Evolutionary conservation across 106 monocot species (phyloP).

Genomic region (Allium sativum): DNA sequence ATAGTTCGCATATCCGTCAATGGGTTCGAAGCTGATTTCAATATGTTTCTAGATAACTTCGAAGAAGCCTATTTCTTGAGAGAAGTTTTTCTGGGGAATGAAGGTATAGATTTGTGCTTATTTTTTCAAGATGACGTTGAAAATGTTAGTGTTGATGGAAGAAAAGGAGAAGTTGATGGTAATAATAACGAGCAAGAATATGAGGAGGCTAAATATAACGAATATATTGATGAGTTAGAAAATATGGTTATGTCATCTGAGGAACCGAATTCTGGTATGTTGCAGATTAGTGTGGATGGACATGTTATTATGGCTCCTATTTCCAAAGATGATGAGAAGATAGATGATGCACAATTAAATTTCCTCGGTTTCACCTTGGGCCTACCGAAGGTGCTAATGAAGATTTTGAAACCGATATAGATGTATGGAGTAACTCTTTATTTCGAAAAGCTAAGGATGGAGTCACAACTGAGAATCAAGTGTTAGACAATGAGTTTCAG

Average conservation of each 20-base stretch:
- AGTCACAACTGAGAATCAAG: no score
- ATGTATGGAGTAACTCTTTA: slow-evolving; percentile 12
- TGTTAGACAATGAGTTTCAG: no score
- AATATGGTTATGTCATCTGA: slow-evolving; percentile 52
- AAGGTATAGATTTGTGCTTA: slow-evolving; percentile 9
- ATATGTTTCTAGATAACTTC: slow-evolving; percentile 82
- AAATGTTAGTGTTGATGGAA: slow-evolving; percentile 5
- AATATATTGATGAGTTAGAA: slow-evolving; percentile 57
- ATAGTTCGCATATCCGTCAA: slow-evolving; percentile 67
- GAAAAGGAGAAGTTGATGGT: slow-evolving; percentile 8
- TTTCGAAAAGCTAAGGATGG: no score
- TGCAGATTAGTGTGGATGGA: slow-evolving; percentile 80
- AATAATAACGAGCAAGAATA: no score
- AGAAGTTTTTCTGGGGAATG: slow-evolving; percentile 38
- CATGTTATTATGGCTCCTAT: slow-evolving; percentile 81
- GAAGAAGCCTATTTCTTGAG: slow-evolving; percentile 84
- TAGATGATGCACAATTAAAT: slow-evolving; percentile 44
- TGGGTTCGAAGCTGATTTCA: slow-evolving; percentile 59
- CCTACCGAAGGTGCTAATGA: slow-evolving; percentile 61
- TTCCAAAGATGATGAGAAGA: slow-evolving; percentile 35
- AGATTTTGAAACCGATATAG: slow-evolving; percentile 30
- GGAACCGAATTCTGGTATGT: no score
- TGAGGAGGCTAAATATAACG: no score
- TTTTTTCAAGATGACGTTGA: slow-evolving; percentile 3
- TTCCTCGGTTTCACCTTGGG: slow-evolving; percentile 80